These are phyloP conservation scores for Pestalotiopsis sp. DNA, from an alignment of 2,329 filamentous ascomycete genomes.

Conservation along the genomic window DNA sequence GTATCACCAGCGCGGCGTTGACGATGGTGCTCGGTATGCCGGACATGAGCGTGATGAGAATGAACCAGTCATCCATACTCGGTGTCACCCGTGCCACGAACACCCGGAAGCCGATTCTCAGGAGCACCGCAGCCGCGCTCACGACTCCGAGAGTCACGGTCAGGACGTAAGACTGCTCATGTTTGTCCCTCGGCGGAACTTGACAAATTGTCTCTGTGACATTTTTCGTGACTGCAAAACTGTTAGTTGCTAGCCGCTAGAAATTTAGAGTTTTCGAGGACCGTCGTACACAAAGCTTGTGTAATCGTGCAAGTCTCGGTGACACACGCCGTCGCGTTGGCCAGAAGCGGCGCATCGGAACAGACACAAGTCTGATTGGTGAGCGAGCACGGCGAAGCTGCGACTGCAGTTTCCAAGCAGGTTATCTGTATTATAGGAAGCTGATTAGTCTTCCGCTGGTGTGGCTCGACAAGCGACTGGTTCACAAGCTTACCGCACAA, in stretches of 20 bases:
- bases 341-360: slow-evolving; percentile 25
- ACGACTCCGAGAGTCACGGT: slow-evolving; percentile 35
- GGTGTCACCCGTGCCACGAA: slow-evolving; percentile 33
- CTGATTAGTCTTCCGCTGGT: background rate
- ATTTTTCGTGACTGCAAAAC: slow-evolving; percentile 16
- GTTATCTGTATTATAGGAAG: background rate
- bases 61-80: slow-evolving; percentile 40
- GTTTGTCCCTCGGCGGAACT: slow-evolving; percentile 31
- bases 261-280: background rate
- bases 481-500: slow-evolving; percentile 30
- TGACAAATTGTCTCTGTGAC: slow-evolving; percentile 27
- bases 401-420: slow-evolving; percentile 24
- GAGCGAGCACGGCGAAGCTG: slow-evolving; percentile 26
- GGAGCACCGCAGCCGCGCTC: slow-evolving; percentile 39
- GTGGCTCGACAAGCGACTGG: background rate
- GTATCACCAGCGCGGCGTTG: slow-evolving; percentile 19
- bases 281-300: slow-evolving; percentile 31
- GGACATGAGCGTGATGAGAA: slow-evolving; percentile 26
- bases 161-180: slow-evolving; percentile 33
- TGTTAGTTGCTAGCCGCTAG: slow-evolving; percentile 3
- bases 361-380: slow-evolving; percentile 34
- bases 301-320: slow-evolving; percentile 28
- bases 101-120: slow-evolving; percentile 41
- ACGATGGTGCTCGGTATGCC: slow-evolving; percentile 33
- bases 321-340: slow-evolving; percentile 29